phyloP scores from a whole-genome alignment of 345 rosid species.

The Camelina neglecta region DNA sequence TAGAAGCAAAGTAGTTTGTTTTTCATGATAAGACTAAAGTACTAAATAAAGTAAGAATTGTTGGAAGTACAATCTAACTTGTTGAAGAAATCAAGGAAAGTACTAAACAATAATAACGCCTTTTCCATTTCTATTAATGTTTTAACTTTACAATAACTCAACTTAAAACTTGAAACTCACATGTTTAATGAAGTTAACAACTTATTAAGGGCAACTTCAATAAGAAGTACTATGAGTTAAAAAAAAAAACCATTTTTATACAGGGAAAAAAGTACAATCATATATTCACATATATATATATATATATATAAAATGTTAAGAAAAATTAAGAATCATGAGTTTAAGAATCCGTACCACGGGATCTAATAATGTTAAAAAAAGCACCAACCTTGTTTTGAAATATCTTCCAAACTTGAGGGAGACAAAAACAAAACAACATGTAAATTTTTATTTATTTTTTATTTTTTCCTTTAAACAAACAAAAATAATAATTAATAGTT shows the following conservation, averaged over 20 bases:
- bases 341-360: constrained; percentile 49
- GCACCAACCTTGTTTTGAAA: constrained; percentile 34
- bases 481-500: background rate
- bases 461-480: background rate
- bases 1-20: constrained; percentile 19
- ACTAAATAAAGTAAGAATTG: background rate
- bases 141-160: background rate
- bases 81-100: constrained; percentile 23
- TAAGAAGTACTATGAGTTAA: background rate
- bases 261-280: background rate
- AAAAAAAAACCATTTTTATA: background rate
- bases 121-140: background rate
- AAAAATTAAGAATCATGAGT: constrained; percentile 19
- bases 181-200: no score
- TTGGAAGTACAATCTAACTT: background rate
- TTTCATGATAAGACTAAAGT: constrained; percentile 10
- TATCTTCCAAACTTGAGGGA: constrained; percentile 47
- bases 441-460: background rate
- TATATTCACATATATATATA: background rate
- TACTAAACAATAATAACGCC: background rate
- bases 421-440: constrained; percentile 39
- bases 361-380: constrained; percentile 43
- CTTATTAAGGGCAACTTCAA: background rate
- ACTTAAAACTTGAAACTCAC: no score
- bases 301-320: background rate